Conservation (phyloP, 2,329 filamentous ascomycete genomes). For the Ophiostoma quercus region DNA sequence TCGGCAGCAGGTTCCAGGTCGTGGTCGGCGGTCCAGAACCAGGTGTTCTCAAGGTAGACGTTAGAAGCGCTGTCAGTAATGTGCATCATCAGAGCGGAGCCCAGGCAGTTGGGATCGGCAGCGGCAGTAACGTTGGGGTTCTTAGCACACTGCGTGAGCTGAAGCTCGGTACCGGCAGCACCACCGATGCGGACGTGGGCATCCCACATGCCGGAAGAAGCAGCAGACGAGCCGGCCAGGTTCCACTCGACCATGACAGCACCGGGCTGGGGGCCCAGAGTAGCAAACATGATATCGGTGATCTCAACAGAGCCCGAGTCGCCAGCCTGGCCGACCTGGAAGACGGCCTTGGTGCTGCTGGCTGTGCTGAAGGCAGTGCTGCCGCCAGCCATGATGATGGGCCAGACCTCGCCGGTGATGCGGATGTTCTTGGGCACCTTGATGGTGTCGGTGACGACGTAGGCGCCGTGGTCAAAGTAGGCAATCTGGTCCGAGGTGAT, state of each 20-base stretch:
- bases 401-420: slow-evolving; percentile 89
- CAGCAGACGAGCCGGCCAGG: slow-evolving; percentile 60
- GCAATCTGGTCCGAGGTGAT: slow-evolving; percentile 60
- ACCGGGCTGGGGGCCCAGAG: slow-evolving; percentile 74
- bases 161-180: slow-evolving; percentile 73
- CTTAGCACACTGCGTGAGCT: slow-evolving; percentile 74
- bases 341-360: slow-evolving; percentile 72
- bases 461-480: slow-evolving; percentile 71
- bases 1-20: slow-evolving; percentile 71
- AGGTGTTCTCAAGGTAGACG: slow-evolving; percentile 81
- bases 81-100: slow-evolving; percentile 66
- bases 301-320: slow-evolving; percentile 80
- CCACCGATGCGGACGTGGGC: slow-evolving; percentile 93
- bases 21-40: slow-evolving; percentile 89
- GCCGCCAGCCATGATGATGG: slow-evolving; percentile 79
- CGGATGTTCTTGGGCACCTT: slow-evolving; percentile 72
- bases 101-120: slow-evolving; percentile 61
- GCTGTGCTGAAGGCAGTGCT: slow-evolving; percentile 64
- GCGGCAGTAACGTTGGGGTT: slow-evolving; percentile 51
- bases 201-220: slow-evolving; percentile 82
- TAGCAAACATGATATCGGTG: slow-evolving; percentile 79
- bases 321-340: slow-evolving; percentile 73
- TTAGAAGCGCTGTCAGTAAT: slow-evolving; percentile 53
- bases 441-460: slow-evolving; percentile 64
- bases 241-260: slow-evolving; percentile 94